Percentiles rank a stretch among this genome's conserved stretches.
These are phyloP conservation scores for Suillus subalutaceus DNA, from an alignment of 768 basidiomycete species.

Conservation along the genomic window DNA sequence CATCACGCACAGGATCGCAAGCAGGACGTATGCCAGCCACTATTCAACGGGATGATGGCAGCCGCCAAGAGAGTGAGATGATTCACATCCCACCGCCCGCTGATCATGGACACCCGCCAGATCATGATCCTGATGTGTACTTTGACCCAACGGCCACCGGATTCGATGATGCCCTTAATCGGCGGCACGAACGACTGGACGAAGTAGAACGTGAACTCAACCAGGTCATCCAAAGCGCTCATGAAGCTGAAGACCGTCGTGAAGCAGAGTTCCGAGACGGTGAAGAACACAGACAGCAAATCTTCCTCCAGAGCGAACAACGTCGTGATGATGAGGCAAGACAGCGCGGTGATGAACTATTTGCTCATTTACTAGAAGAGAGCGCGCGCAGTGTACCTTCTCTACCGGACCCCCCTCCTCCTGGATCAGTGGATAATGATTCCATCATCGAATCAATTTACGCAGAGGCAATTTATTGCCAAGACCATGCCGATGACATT, in stretches of 20 bases:
- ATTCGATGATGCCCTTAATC: slow-evolving; percentile 48
- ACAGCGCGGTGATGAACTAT: slow-evolving; percentile 34
- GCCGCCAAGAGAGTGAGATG: slow-evolving; percentile 25
- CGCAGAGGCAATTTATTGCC: too few relatives aligned
- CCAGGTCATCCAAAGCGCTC: slow-evolving; percentile 49
- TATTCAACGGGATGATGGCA: slow-evolving; percentile 21
- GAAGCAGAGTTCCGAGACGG: slow-evolving; percentile 64
- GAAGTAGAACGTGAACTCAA: slow-evolving; percentile 56
- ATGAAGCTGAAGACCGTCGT: slow-evolving; percentile 63
- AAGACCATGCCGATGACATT: too few relatives aligned
- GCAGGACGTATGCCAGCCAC: slow-evolving; percentile 14
- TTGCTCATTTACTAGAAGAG: slow-evolving; percentile 33
- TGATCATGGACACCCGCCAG: slow-evolving; percentile 20
- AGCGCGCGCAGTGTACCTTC: slow-evolving; percentile 27
- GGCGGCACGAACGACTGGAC: slow-evolving; percentile 55
- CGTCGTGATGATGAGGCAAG: slow-evolving; percentile 59
- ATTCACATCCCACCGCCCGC: slow-evolving; percentile 25
- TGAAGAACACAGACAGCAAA: slow-evolving; percentile 65
- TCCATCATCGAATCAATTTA: slow-evolving; percentile 42
- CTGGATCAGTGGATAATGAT: slow-evolving; percentile 25
- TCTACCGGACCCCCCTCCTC: slow-evolving; percentile 19
- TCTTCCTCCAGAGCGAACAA: slow-evolving; percentile 62
- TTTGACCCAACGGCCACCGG: slow-evolving; percentile 26
- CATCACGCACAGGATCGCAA: slow-evolving; percentile 22
- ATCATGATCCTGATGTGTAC: slow-evolving; percentile 13